phyloP scores from a whole-genome alignment of 768 basidiomycete genomes.

The Astraeus odoratus region DNA sequence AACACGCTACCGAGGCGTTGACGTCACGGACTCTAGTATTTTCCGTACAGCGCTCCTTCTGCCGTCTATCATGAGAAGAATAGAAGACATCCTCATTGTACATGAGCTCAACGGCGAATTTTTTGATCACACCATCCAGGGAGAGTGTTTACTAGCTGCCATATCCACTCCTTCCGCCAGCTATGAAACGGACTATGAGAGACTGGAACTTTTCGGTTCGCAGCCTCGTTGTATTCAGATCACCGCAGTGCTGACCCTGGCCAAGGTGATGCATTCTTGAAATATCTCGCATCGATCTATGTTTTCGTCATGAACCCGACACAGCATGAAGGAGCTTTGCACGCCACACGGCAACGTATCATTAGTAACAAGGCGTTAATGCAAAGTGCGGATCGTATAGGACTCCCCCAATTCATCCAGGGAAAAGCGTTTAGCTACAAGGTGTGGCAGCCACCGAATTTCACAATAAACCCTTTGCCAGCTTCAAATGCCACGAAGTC shows the following conservation, averaged over 20 bases:
- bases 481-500: constrained; percentile 11
- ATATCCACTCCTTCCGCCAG: constrained; percentile 65
- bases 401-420: constrained; percentile 69
- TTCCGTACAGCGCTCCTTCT: constrained; percentile 63
- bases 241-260: constrained; percentile 18
- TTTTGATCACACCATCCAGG: constrained; percentile 56
- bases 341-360: constrained; percentile 56
- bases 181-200: constrained; percentile 73
- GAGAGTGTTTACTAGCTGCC: constrained; percentile 56
- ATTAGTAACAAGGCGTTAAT: constrained; percentile 70
- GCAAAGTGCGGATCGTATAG: constrained; percentile 44
- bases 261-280: constrained; percentile 74
- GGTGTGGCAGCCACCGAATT: constrained; percentile 55
- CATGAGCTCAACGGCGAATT: constrained; percentile 71
- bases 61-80: constrained; percentile 64
- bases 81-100: constrained; percentile 70
- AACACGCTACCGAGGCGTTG: constrained; percentile 15
- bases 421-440: constrained; percentile 63
- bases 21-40: constrained; percentile 37
- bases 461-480: constrained; percentile 22
- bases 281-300: constrained; percentile 69
- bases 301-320: constrained; percentile 65
- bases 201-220: constrained; percentile 75
- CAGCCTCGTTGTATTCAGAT: constrained; percentile 4
- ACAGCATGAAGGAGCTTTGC: constrained; percentile 60